These are phyloP conservation scores for Entomortierella lignicola DNA, from an alignment of 192 early-diverging fungal genomes.

Conservation along the genomic window DNA sequence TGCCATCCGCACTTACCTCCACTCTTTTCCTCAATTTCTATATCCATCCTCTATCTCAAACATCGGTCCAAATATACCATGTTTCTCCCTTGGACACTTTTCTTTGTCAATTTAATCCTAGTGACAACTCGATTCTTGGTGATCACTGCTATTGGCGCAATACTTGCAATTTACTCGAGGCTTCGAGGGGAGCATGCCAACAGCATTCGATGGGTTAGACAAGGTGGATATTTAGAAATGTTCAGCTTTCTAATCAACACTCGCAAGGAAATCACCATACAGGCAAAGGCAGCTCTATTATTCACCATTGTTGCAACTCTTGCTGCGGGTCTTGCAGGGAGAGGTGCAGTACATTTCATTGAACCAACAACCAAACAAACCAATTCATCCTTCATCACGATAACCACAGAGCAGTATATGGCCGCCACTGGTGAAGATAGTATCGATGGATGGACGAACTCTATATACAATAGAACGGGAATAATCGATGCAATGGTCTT, in stretches of 20 bases:
- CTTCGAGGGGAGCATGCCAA: constrained; percentile 1
- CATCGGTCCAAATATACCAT: background rate
- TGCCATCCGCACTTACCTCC: no score
- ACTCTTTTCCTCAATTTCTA: no score
- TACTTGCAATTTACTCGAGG: constrained; percentile 5
- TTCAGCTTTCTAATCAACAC: background rate
- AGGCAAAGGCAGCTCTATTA: background rate
- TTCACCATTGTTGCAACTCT: background rate
- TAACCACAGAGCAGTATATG: background rate
- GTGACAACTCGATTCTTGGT: background rate
- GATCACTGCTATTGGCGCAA: background rate
- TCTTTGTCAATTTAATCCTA: background rate
- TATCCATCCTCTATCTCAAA: no score
- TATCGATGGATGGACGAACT: background rate
- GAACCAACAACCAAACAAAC: background rate
- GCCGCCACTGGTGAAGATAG: no score
- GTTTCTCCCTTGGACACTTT: constrained; percentile 1
- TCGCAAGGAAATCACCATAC: background rate
- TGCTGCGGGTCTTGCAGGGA: background rate
- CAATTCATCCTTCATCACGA: background rate
- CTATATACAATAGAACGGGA: background rate
- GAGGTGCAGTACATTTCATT: background rate
- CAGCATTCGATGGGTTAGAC: constrained; percentile 16
- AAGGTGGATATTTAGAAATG: constrained; percentile 22
- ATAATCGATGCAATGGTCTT: background rate